phyloP scores from a whole-genome alignment of 1,139 yeast species.

The Geotrichum candidum region DNA sequence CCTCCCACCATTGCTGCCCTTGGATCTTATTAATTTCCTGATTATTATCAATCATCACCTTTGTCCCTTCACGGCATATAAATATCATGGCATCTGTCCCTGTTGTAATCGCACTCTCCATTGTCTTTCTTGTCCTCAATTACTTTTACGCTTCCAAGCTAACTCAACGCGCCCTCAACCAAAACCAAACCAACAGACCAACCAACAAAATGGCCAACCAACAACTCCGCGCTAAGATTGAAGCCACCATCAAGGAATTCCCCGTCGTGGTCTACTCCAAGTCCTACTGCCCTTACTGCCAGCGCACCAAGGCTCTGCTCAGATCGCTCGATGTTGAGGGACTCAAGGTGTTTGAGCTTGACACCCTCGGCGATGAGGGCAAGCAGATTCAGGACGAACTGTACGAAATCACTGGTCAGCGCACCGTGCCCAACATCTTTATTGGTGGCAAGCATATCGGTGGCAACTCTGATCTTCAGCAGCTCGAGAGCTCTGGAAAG shows the following conservation, averaged over 20 bases:
- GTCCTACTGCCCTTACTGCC: slow-evolving; percentile 28
- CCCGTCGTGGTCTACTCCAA: slow-evolving; percentile 18
- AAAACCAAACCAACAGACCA: neutral
- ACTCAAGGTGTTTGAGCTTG: slow-evolving; percentile 26
- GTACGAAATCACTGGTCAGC: slow-evolving; percentile 73
- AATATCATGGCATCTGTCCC: neutral
- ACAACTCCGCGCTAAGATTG: slow-evolving; percentile 4
- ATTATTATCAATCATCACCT: neutral
- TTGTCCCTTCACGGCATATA: neutral
- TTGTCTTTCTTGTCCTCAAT: neutral
- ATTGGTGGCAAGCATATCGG: slow-evolving; percentile 91
- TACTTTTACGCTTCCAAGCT: neutral
- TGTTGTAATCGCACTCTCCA: neutral
- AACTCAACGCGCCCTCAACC: neutral
- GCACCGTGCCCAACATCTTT: slow-evolving; percentile 88
- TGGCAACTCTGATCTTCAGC: slow-evolving; percentile 83
- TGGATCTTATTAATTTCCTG: no score
- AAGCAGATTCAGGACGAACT: slow-evolving; percentile 72
- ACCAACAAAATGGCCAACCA: slow-evolving; percentile 7
- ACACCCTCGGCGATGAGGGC: slow-evolving; percentile 42
- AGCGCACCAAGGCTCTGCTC: slow-evolving; percentile 29
- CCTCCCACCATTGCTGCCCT: no score
- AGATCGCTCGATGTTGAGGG: slow-evolving; percentile 23
- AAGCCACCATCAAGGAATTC: slow-evolving; percentile 8
- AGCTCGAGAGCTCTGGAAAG: slow-evolving; percentile 42